Base-by-base conservation (phyloP, 352 stramenopile species). In the Blastocystis sp. region DNA sequence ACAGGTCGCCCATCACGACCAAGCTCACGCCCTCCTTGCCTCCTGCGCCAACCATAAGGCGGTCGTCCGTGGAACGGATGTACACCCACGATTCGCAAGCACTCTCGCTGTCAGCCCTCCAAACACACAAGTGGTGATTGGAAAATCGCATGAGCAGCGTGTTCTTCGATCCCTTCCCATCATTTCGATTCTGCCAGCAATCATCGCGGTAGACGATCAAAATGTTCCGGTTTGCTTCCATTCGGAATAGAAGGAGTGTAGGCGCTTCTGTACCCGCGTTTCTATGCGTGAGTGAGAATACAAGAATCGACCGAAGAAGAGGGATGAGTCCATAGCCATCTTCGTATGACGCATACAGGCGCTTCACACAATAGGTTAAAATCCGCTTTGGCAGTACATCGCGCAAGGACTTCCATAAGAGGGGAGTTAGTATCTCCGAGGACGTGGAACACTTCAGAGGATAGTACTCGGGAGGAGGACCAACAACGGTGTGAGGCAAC, bases 31-130 rank as follows among this genome's bases (percentile, higher is more conserved):
- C 69, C 40, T 61, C 45, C 7, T 34, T 61, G 61, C 69, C 69
- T 79, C 69, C 69, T 34, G 5, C 69, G 17, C 69, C 69, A 23
- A 79, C 40, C 9, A 79, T 64, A 21, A 79, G 21, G 9, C 19
- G 62, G 21, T 79, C 69, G 23, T 61, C 43, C 11, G 69, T 79
- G 9, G 69, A 79, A 9, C 69, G 69, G 40, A 79, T 79, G 38
- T 79, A 79, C 17, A 79, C 45, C n/a, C 43, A 79, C 7, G 17
- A 23, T 0, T 34, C 28, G 28, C 28, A 34, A 34, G 28, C 28
- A 34, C 28, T 34, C 28, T 34, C 28, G 28, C 28, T 34, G 28
- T 34, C 28, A 34, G 28, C 69, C 2, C 40, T 40, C 69, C 69
- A 79, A 34, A 19, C 9, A 28, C 2, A n/a, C 5, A 62, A 7